phyloP scores from a whole-genome alignment of 306 rosid genomes.

The Vigna mungo region DNA sequence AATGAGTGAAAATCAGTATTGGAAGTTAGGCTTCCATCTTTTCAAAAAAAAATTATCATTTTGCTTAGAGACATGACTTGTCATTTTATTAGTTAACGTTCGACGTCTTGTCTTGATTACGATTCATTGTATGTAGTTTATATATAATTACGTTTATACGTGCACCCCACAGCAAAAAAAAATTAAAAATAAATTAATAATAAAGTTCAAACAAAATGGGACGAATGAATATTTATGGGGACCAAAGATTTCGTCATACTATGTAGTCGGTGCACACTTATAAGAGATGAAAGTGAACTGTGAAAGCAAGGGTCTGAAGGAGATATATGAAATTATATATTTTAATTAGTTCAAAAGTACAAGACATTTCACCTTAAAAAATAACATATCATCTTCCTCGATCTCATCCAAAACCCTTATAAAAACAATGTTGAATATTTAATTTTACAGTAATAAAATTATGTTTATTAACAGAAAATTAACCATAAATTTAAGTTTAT shows the following conservation, averaged over 20 bases:
- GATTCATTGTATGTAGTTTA: neutral
- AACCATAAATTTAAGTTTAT: no score
- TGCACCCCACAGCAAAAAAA: neutral
- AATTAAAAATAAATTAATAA: no score
- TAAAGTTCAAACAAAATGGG: neutral
- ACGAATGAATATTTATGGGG: constrained; percentile 6
- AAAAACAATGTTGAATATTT: no score
- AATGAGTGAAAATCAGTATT: constrained; percentile 15
- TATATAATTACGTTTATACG: neutral
- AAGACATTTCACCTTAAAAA: no score
- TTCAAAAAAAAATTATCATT: constrained; percentile 10
- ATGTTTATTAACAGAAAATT: no score
- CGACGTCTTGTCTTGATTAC: constrained; percentile 34
- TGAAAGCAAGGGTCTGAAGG: neutral
- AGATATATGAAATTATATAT: neutral
- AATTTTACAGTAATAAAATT: no score
- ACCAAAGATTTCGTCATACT: neutral
- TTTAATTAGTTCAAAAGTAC: no score
- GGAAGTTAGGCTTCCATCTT: constrained; percentile 23
- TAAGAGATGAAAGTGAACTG: neutral
- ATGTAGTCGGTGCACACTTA: constrained; percentile 41
- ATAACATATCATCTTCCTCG: no score
- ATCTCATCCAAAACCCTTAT: no score
- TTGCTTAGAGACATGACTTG: constrained; percentile 17
- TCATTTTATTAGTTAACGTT: constrained; percentile 33